Base-by-base conservation (phyloP, 805 yeast species). In the Kurtzmaniella fragi region DNA sequence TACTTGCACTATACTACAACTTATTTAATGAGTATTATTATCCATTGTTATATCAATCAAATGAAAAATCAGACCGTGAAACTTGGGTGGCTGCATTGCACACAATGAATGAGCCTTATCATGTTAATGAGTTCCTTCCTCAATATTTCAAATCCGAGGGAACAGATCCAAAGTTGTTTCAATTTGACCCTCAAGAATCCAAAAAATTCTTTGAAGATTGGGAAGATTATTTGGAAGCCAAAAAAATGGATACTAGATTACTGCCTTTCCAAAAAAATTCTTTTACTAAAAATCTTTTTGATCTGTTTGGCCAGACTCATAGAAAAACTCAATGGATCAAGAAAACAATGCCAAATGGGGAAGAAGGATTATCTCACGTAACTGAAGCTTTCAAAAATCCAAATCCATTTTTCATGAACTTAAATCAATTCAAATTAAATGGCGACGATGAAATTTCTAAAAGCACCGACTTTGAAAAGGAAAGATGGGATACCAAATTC, bases 41-140 rank as follows among this genome's bases (percentile, higher is more conserved):
- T 38, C 45, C 45, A 10, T 48, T 66, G 30, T 38, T 66, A 2
- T 64, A 57, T 44, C 71, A 64, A 46, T 70, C 69, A 10, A 53
- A 55, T 2, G 26, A 33, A 10, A 33, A 33, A 16, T 28, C 36
- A 12, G 70, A 66, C 41, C 48, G 64, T 17, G 71, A 66, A 34
- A 62, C 69, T 3, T 57, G 58, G 42, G 56, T 58, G 13, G 68
- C 69, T 3, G 70, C 70, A 4, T 50, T 66, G 35, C 59, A 56
- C 37, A 61, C 57, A 6, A 55, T 65, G 49, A 45, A 57, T 23
- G 69, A 64, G 47, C 55, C 62, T 3, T 64, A 64, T 48, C 48
- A 58, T 36, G 34, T 59, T 25, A 56, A 53, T 5, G 37, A 39
- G 10, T 51, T 50, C 31, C 11, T 39, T 10, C 38, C 42, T 13